Evolutionary conservation across 2,329 filamentous ascomycete genomes (phyloP), one percentile per base, ranked within the genome.

Genomic region (Aspergillus sp.): DNA sequence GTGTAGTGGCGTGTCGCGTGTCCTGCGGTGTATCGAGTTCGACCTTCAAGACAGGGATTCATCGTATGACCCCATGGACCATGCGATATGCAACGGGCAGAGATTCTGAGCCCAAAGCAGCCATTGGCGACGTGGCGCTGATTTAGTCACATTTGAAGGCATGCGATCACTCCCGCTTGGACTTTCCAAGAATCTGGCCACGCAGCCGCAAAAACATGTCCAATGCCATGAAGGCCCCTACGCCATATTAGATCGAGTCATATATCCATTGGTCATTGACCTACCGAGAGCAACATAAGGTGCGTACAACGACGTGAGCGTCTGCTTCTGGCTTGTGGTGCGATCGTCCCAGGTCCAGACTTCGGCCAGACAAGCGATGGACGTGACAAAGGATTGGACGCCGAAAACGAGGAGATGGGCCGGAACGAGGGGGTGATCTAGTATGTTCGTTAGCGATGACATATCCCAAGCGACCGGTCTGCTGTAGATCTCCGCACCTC

Each of bases 291-390:
- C 72, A 35, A 82, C 64, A 69, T 85, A 85, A 3, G 82, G 82
- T 20, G 77, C 78, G 65, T 85, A 85, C 13, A 84, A 69, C 56
- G 71, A 74, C 0, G 72, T 77, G 48, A 85, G 60, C 49, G 74
- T 72, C 20, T 73, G 62, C 61, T 82, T 83, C 59, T 82, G 72
- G 2, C 61, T 64, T 1, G 64, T 56, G 0, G 71, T 69, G 26
- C 79, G 73, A 44, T 73, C 73, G 2, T 67, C 64, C 82, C 85
- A 88, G 56, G 73, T 75, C 68, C 80, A 70, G 58, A 81, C 82
- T 51, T 88, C 85, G 2, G 79, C 76, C 43, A 88, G 75, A 61
- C 85, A 88, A 0, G 82, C 82, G 40, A 82, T 61, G 0, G 85
- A 87, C 1, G 85, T 86, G 50, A 87, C 56, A 33, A 78, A 81